Evolutionary conservation across 2,329 filamentous ascomycete genomes (phyloP).

Genomic region (Aspergillus awamori): DNA sequence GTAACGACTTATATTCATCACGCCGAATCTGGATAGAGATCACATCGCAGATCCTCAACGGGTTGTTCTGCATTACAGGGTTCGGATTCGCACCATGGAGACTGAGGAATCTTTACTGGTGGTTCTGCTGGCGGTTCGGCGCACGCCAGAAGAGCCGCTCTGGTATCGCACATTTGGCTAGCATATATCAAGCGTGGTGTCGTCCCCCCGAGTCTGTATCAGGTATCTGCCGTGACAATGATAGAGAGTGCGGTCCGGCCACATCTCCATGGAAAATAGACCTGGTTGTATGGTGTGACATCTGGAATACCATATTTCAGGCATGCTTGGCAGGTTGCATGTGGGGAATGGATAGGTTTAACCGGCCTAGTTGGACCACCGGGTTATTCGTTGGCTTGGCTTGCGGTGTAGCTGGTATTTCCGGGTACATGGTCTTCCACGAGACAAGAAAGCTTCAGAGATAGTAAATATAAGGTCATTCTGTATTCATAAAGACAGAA

Average conservation of each 20-base stretch:
- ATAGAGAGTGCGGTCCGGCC: no score
- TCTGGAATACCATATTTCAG: background rate
- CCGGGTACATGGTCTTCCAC: no score
- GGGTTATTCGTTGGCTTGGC: constrained; percentile 1
- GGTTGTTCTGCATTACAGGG: constrained; percentile 81
- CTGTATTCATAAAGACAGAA: no score
- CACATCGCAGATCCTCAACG: constrained; percentile 80
- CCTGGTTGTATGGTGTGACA: background rate
- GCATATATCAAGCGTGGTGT: no score
- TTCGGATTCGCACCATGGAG: constrained; percentile 86
- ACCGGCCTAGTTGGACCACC: constrained; percentile 2
- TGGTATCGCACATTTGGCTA: no score
- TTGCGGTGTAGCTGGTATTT: no score
- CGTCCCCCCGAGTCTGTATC: no score
- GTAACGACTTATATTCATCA: constrained; percentile 71
- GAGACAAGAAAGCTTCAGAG: no score
- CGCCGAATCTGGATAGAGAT: constrained; percentile 76
- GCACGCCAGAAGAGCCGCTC: no score
- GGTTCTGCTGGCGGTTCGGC: background rate
- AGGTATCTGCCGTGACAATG: no score
- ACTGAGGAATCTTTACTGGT: constrained; percentile 70
- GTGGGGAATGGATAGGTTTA: constrained; percentile 5
- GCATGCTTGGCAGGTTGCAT: constrained; percentile 3
- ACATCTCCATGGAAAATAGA: constrained; percentile 1
- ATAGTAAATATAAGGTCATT: no score